These are phyloP conservation scores for Globisporangium carolinianum DNA, from an alignment of 352 stramenopile species.

Conservation along the genomic window DNA sequence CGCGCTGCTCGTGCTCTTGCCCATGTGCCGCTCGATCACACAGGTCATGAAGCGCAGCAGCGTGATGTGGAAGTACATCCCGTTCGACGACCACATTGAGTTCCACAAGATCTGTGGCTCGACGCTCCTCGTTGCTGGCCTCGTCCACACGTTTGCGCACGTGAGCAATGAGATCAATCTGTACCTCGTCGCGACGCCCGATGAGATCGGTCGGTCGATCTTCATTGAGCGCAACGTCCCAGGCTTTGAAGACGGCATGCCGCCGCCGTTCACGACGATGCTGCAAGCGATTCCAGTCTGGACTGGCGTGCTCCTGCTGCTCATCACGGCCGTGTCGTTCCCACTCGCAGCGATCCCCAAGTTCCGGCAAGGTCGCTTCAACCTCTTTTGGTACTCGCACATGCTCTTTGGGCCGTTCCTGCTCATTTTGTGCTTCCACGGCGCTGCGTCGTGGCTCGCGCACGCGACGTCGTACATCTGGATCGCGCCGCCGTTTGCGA, in stretches of 20 bases:
- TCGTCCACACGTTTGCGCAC: conserved; percentile 61
- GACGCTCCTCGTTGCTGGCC: conserved; percentile 43
- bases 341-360: conserved; percentile 63
- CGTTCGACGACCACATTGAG: conserved; percentile 74
- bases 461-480: conserved; percentile 52
- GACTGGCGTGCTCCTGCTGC: conserved; percentile 61
- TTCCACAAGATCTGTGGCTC: conserved; percentile 73
- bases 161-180: conserved; percentile 66
- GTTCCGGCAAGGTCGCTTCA: conserved; percentile 70
- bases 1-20: conserved; percentile 63
- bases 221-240: conserved; percentile 50
- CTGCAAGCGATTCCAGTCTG: conserved; percentile 61
- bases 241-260: conserved; percentile 30
- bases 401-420: conserved; percentile 74
- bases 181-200: conserved; percentile 57
- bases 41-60: conserved; percentile 61
- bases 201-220: conserved; percentile 50
- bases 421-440: conserved; percentile 56
- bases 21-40: conserved; percentile 75
- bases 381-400: conserved; percentile 79
- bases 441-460: conserved; percentile 56
- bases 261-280: conserved; percentile 61
- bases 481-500: conserved; percentile 50
- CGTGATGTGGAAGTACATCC: conserved; percentile 65
- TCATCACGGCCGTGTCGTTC: conserved; percentile 64